Evolutionary conservation across 1,284 basidiomycete genomes (phyloP), one percentile per base, ranked within the genome.

Genomic region (Boletus sp.): DNA sequence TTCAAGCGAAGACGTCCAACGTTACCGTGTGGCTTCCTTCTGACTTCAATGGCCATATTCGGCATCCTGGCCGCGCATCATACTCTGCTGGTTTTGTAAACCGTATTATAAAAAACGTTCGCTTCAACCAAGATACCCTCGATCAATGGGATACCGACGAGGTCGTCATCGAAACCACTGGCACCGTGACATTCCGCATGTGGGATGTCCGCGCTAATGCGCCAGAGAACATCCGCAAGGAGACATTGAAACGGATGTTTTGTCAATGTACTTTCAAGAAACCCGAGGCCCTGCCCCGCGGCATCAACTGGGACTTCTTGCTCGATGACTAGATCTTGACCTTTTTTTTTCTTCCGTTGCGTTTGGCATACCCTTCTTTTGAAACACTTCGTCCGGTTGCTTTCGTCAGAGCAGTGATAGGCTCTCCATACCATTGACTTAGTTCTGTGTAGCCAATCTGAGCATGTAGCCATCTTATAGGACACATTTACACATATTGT

Each of bases 221-320:
- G 41, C 78, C 83, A 12, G 85, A 88, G 62, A 78, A 74, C 49
- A 46, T 68, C 29, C 74, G 75, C 53, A 77, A 75, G 63, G 84
- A 86, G 66, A 69, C 73, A 2, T 69, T 83, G 61, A 82, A 78
- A 64, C 74, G 81, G 48, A 71, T 87, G 53, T 83, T 85, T 61
- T 71, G 80, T 26, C 77, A 30, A 26, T 4, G 25, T 7, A 8
- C 26, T 27, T 75, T 61, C 58, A 77, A 72, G 61, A 80, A 74
- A 60, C 69, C 71, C 34, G 75, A 76, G 19, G 78, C 77, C 59
- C 73, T 74, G 19, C 59, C 70, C 27, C 48, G 46, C 2, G 55
- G 58, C 30, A 80, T 84, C 52, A 75, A 88, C 65, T 88, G 85
- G 85, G 85, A 88, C 61, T 88, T 84, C 65, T 70, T 88, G 48